Percentiles rank a stretch among this genome's conserved stretches.
Conservation (phyloP, 2,329 filamentous ascomycete species). For the Aspergillus caelatus region DNA sequence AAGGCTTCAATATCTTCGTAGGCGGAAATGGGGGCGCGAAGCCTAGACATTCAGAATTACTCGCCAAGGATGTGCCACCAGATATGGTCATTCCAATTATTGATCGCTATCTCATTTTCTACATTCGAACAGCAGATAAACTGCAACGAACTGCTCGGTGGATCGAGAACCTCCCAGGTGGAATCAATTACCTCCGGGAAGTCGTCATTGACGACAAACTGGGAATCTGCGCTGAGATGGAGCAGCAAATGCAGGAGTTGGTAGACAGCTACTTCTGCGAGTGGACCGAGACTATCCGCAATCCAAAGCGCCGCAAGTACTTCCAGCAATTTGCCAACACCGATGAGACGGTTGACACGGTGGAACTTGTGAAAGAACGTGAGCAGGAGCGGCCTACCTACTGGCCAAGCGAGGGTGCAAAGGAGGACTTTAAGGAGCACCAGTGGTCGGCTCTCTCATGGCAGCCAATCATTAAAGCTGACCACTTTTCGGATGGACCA, state of each 20-base stretch:
- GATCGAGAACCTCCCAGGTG: constrained; percentile 82
- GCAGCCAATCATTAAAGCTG: constrained; percentile 75
- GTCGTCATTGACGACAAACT: constrained; percentile 85
- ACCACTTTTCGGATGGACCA: constrained; percentile 69
- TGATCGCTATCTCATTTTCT: constrained; percentile 89
- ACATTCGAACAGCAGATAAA: constrained; percentile 89
- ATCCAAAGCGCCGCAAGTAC: constrained; percentile 66
- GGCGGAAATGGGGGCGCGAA: constrained; percentile 88
- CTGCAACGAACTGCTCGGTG: constrained; percentile 86
- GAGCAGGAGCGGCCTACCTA: constrained; percentile 73
- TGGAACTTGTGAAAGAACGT: constrained; percentile 73
- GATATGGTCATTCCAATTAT: constrained; percentile 81
- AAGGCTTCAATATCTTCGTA: constrained; percentile 91
- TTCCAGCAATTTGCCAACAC: constrained; percentile 89
- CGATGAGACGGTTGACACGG: constrained; percentile 65
- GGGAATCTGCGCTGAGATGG: constrained; percentile 80
- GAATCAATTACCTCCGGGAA: constrained; percentile 78
- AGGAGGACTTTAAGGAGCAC: constrained; percentile 71
- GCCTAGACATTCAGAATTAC: constrained; percentile 76
- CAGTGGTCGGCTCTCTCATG: constrained; percentile 69
- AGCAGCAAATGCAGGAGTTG: constrained; percentile 84
- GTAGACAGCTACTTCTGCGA: constrained; percentile 87
- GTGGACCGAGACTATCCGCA: constrained; percentile 80
- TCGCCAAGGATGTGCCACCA: constrained; percentile 83
- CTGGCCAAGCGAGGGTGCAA: constrained; percentile 71